Evolutionary conservation across 2,329 filamentous ascomycete species (phyloP), one percentile per base, ranked within the genome.

Genomic region (Pseudopithomyces maydicus): DNA sequence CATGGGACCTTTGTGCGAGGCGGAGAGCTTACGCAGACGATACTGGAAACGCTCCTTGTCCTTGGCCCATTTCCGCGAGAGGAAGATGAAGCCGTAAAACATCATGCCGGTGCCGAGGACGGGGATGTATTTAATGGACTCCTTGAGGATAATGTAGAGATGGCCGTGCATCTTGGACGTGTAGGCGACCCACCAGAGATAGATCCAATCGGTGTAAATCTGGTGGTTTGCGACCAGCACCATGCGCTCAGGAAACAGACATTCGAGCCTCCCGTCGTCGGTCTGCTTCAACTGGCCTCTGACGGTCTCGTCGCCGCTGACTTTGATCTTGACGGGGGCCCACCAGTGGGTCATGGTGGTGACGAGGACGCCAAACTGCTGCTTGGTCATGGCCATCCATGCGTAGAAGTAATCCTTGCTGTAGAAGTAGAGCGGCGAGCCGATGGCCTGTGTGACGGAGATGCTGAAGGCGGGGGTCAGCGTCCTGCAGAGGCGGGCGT

Each of bases 121-220:
- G n/a, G 92, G 92, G 7, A 96, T 88, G 71, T 86, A 90, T 73
- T 90, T 92, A 58, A 96, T 83, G 2, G 90, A 92, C 71, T 96
- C 90, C 72, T 96, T 96, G 57, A 96, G 83, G 68, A 96, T 94
- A 73, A 96, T 96, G 79, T 91, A 96, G 65, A 96, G 82, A 72
- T 93, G 89, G 10, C 92, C 92, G 69, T 95, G 90, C 85, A 91
- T 91, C 36, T 82, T 81, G 42, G 88, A 87, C 33, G 90, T 89
- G 70, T 96, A 96, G 46, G 87, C 89, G 20, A 89, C 86, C 92
- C 92, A 96, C 92, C 92, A 96, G n/a, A 96, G 84, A 74, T 96
- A 96, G 19, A 96, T 77, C 91, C 91, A 96, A 77, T 96, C 91
- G 10, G 91, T 93, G 75, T 94, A 94, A 61, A 94, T 89, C 86